These are phyloP conservation scores for Tricladium varicosporioides DNA, from an alignment of 2,329 filamentous ascomycete genomes.

Conservation along the genomic window DNA sequence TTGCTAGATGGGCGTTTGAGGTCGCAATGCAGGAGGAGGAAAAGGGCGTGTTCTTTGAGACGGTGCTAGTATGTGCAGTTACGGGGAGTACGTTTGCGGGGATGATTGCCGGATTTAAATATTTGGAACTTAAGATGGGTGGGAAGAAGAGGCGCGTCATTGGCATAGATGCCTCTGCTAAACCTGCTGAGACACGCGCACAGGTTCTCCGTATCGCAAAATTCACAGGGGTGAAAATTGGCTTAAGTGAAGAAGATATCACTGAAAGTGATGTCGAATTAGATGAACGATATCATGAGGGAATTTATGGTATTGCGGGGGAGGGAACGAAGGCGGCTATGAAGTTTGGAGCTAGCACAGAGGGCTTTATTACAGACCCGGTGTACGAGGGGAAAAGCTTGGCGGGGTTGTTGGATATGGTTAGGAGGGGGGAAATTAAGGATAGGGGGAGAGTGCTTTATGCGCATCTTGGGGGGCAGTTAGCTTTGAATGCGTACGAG, in stretches of 20 bases:
- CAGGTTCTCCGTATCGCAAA: conserved; percentile 67
- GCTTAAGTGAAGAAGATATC: conserved; percentile 57
- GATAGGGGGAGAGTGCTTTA: conserved; percentile 59
- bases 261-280: conserved; percentile 61
- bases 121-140: conserved; percentile 48
- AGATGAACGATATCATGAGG: conserved; percentile 64
- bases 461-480: conserved; percentile 68
- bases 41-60: conserved; percentile 64
- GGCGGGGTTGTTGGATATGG: conserved; percentile 68
- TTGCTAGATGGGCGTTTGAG: conserved; percentile 70
- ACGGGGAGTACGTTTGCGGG: conserved; percentile 70
- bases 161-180: conserved; percentile 65
- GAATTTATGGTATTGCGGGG: conserved; percentile 66
- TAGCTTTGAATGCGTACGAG: conserved; percentile 66
- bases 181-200: conserved; percentile 57
- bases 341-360: conserved; percentile 63
- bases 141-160: conserved; percentile 53
- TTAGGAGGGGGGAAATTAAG: conserved; percentile 58
- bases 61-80: conserved; percentile 66
- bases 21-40: conserved; percentile 61
- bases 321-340: conserved; percentile 66
- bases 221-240: conserved; percentile 61
- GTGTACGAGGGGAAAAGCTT: conserved; percentile 77
- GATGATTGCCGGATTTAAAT: conserved; percentile 71
- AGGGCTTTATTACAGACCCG: conserved; percentile 72